Evolutionary conservation across 2,329 filamentous ascomycete genomes (phyloP), one percentile per base, ranked within the genome.

Genomic region (Xenosphaeropsis pyriputrescens): DNA sequence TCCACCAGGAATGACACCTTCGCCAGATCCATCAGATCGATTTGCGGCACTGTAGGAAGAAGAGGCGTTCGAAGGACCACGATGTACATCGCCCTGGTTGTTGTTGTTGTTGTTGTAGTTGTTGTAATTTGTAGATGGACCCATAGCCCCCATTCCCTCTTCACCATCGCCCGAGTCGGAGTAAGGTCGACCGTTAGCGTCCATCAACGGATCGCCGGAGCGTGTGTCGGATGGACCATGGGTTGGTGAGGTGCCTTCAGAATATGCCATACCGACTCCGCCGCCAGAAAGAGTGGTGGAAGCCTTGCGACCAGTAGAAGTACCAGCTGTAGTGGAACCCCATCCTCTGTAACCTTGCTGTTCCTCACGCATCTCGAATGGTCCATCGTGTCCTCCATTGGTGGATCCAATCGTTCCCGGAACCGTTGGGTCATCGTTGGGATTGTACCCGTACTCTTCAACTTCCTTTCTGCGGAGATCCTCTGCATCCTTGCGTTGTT

Each of bases 391-490:
- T 15, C 59, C 58, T 29, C 55, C 55, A 30, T 58, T 55, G 11
- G 60, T 65, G 11, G 71, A 56, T 9, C 63, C 62, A 6, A 45
- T 45, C 5, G 40, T 43, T 5, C 45, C 65, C 6, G 75, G 75
- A 11, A 94, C 67, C 1, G 82, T 85, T 1, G 88, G 85, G 54
- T 95, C 88, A 42, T 86, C 79, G 60, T 96, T 96, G n/a, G 91
- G 91, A 57, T 96, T 96, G 66, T 88, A 96, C 22, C 83, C 80
- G 56, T 96, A 96, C 55, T 96, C 91, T 57, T 96, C 89, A 9
- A 95, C 86, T 60, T 98, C 91, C 63, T 95, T 95, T 45, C 88
- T 75, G 36, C 91, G 75, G 50, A 88, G 76, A 55, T 95, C 91
- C 53, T 91, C 85, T 12, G 80, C 82, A 45, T 76, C 75, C 65